These are phyloP conservation scores for Rhynchospora tenuis DNA, from an alignment of 176 grass and related monocot species.

Conservation along the genomic window DNA sequence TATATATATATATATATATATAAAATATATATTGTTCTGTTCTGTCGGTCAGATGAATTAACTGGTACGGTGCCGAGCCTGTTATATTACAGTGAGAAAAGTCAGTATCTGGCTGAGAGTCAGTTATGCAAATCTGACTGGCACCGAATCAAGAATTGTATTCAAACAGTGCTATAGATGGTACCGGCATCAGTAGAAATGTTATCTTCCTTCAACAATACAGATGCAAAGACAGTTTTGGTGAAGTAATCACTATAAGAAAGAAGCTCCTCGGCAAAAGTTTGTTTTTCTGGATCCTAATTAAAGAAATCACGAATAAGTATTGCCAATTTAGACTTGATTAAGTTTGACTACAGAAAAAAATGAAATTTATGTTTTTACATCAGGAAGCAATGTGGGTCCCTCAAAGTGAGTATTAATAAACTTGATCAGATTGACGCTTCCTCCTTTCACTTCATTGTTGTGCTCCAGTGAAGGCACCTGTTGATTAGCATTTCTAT, in stretches of 20 bases:
- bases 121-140: too few relatives aligned
- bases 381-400: conserved; percentile 58
- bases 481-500: conserved; percentile 17
- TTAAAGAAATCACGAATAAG: not conserved
- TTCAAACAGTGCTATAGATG: not conserved
- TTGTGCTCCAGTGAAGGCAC: conserved; percentile 74
- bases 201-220: conserved; percentile 28
- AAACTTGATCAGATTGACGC: conserved; percentile 63
- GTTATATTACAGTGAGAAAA: too few relatives aligned
- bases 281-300: conserved; percentile 57
- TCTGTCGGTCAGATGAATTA: too few relatives aligned
- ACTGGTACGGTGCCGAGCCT: too few relatives aligned
- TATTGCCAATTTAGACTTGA: not conserved
- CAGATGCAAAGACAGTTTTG: conserved; percentile 28
- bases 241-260: conserved; percentile 37
- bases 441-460: conserved; percentile 60
- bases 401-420: conserved; percentile 64
- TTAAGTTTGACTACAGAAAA: not conserved
- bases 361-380: conserved; percentile 20
- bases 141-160: not conserved
- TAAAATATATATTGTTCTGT: too few relatives aligned
- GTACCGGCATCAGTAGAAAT: conserved; percentile 44
- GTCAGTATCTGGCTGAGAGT: too few relatives aligned
- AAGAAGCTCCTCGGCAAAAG: conserved; percentile 59
- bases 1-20: too few relatives aligned